Conservation (phyloP, 768 basidiomycete species). For the Russula emetica region DNA sequence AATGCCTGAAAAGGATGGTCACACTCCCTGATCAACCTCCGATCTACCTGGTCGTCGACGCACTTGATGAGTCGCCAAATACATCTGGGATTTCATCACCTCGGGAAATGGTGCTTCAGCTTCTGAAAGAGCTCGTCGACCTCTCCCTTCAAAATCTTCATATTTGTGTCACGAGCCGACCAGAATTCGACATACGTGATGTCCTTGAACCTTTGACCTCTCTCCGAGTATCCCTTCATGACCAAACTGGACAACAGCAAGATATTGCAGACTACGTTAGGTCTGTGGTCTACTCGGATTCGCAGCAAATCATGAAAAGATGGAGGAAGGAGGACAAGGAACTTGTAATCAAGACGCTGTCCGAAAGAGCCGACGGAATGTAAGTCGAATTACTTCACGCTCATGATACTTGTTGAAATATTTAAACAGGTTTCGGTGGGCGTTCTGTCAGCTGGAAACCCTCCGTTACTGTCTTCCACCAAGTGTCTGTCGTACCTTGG, state of each 20-base stretch:
- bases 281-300: constrained; percentile 2
- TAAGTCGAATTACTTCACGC: background rate
- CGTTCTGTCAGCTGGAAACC: constrained; percentile 1
- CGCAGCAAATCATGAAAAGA: background rate
- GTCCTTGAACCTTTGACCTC: background rate
- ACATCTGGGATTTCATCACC: background rate
- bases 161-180: constrained; percentile 9
- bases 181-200: constrained; percentile 3
- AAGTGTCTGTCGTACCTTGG: background rate
- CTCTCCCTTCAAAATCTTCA: background rate
- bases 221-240: background rate
- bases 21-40: background rate
- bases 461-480: constrained; percentile 6
- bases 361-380: constrained; percentile 14
- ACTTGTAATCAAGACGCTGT: background rate
- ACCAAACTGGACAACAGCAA: constrained; percentile 5
- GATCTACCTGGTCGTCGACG: constrained; percentile 5
- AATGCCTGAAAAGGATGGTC: constrained; percentile 13
- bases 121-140: background rate
- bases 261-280: constrained; percentile 1
- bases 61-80: constrained; percentile 2
- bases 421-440: constrained; percentile 8
- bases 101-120: background rate
- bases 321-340: background rate
- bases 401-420: background rate